phyloP scores from a whole-genome alignment of 208 protist genomes.

The Acanthamoeba royreba region DNA sequence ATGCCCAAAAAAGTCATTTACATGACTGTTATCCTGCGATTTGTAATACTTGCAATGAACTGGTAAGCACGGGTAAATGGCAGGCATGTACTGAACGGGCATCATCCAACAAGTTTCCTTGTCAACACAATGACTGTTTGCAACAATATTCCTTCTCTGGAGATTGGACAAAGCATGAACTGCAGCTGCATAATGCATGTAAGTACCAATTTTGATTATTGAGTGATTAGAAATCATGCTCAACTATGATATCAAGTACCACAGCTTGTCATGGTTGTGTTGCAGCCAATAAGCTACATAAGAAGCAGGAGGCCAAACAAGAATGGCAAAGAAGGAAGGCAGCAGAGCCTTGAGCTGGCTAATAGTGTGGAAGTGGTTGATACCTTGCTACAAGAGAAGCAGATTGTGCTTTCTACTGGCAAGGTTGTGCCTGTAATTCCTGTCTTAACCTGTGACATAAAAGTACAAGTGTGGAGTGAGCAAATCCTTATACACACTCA shows the following conservation, averaged over 20 bases:
- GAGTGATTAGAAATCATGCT: neutral
- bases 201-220: neutral
- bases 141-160: neutral
- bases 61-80: neutral
- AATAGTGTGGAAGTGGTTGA: neutral
- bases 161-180: neutral
- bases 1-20: neutral
- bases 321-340: no score
- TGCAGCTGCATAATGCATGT: neutral
- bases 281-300: no score
- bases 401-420: neutral
- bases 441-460: conserved; percentile 18
- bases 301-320: no score
- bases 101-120: neutral
- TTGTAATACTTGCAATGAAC: neutral
- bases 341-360: no score
- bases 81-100: neutral
- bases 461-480: no score
- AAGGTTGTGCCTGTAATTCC: neutral
- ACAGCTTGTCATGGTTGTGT: neutral
- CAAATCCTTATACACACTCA: no score
- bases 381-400: neutral
- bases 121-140: neutral
- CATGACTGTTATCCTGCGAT: neutral
- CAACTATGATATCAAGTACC: neutral